These are phyloP conservation scores for Boletus austroedulis DNA, from an alignment of 1,284 basidiomycete genomes.

Conservation along the genomic window DNA sequence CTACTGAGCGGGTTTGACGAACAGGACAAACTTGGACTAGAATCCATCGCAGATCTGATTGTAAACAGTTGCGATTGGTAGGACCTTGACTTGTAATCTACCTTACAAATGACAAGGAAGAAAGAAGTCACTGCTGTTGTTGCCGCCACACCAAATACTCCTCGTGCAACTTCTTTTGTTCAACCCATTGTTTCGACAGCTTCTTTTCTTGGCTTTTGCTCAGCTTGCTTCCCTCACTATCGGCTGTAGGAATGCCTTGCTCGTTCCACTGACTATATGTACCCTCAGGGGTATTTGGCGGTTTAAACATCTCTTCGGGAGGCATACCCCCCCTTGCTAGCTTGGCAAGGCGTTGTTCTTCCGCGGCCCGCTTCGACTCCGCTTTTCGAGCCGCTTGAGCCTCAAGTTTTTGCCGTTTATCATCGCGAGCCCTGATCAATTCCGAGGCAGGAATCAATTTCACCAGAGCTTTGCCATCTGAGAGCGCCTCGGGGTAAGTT, in stretches of 20 bases:
- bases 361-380: slow-evolving; percentile 67
- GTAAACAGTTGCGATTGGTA: slow-evolving; percentile 43
- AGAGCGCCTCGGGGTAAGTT: not conserved
- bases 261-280: slow-evolving; percentile 82
- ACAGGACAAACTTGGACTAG: slow-evolving; percentile 70
- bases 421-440: slow-evolving; percentile 82
- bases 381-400: slow-evolving; percentile 85
- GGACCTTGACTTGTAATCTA: not conserved
- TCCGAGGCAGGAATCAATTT: slow-evolving; percentile 88
- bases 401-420: slow-evolving; percentile 76
- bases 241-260: slow-evolving; percentile 80
- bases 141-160: slow-evolving; percentile 65
- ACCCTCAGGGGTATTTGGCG: slow-evolving; percentile 70
- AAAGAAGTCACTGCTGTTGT: slow-evolving; percentile 35
- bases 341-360: slow-evolving; percentile 75
- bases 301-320: slow-evolving; percentile 81
- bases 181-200: slow-evolving; percentile 72
- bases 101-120: not conserved
- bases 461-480: slow-evolving; percentile 91
- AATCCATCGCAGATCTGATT: slow-evolving; percentile 66
- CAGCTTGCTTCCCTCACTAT: slow-evolving; percentile 81
- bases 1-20: slow-evolving; percentile 68
- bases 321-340: slow-evolving; percentile 81
- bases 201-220: slow-evolving; percentile 85
- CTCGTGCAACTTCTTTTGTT: slow-evolving; percentile 78